Evolutionary conservation across 2,329 filamentous ascomycete species (phyloP).

Genomic region (Exophiala sideris): DNA sequence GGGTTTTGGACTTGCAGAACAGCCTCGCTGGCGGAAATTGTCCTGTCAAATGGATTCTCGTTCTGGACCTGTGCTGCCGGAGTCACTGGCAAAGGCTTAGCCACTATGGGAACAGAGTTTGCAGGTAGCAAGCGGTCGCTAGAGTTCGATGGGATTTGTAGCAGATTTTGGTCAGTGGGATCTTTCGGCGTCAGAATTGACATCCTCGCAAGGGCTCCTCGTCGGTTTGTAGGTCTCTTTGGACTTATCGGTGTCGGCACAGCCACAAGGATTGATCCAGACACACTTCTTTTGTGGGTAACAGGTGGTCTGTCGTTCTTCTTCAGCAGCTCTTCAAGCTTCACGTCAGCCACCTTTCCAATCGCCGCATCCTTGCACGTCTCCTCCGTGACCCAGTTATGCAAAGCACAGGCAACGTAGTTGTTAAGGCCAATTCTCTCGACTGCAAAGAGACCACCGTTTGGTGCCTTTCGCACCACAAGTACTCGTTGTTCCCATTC

Average conservation of each 20-base stretch:
- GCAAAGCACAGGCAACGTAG: constrained; percentile 19
- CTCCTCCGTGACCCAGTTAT: constrained; percentile 24
- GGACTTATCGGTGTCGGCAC: constrained; percentile 18
- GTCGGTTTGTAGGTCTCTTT: constrained; percentile 24
- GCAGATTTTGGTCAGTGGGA: neutral
- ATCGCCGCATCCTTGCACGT: constrained; percentile 22
- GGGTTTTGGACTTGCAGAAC: neutral
- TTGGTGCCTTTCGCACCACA: constrained; percentile 18
- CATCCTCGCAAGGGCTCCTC: constrained; percentile 27
- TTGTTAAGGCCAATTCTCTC: constrained; percentile 19
- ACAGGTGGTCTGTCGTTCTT: neutral
- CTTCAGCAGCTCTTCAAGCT: constrained; percentile 14
- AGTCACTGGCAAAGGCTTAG: constrained; percentile 1
- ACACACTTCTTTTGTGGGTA: constrained; percentile 13
- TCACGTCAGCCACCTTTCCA: constrained; percentile 17
- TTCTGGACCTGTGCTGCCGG: neutral
- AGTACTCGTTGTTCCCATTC: constrained; percentile 24
- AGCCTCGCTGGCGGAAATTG: neutral
- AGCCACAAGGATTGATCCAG: constrained; percentile 9
- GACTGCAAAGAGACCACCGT: constrained; percentile 25
- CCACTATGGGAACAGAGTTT: neutral
- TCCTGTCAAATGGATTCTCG: constrained; percentile 7
- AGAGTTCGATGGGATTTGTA: neutral
- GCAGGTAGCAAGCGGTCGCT: neutral
- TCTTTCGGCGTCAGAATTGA: constrained; percentile 24